Evolutionary conservation across 345 rosid species (phyloP).

Genomic region (Firmiana major): DNA sequence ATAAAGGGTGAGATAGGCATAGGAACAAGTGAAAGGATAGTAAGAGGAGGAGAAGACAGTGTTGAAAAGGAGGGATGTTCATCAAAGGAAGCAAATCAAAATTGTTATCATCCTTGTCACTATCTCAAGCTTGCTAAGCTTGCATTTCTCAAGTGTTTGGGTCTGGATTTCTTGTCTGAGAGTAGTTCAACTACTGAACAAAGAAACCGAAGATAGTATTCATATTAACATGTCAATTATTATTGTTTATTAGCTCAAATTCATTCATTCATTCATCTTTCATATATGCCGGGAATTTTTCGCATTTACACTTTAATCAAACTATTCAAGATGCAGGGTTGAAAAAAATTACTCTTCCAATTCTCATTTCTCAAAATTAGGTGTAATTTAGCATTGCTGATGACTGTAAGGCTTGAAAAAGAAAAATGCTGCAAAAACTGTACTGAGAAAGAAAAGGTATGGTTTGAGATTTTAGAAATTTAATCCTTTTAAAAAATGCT

Average conservation of each 20-base stretch:
- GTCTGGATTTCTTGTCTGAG: slow-evolving; percentile 22
- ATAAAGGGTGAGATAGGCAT: slow-evolving; percentile 30
- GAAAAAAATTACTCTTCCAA: no score
- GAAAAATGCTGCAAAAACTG: no score
- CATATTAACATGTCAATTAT: not conserved
- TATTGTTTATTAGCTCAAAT: not conserved
- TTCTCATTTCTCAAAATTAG: no score
- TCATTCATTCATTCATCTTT: not conserved
- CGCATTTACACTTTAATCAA: not conserved
- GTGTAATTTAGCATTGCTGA: no score
- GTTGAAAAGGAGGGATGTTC: slow-evolving; percentile 18
- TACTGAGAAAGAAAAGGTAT: no score
- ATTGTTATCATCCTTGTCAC: slow-evolving; percentile 35
- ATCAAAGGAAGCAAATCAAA: slow-evolving; percentile 1
- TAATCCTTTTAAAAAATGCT: no score
- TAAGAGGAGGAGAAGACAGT: slow-evolving; percentile 15
- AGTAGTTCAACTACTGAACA: slow-evolving; percentile 5
- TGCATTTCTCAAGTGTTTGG: slow-evolving; percentile 45
- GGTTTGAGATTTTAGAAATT: no score
- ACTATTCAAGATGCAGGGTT: not conserved
- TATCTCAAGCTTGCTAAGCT: slow-evolving; percentile 39
- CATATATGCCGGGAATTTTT: not conserved
- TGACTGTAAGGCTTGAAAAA: no score
- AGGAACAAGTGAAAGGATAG: slow-evolving; percentile 21
- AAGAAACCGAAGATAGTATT: not conserved